Evolutionary conservation across 495 filamentous ascomycete genomes (phyloP), one percentile per base, ranked within the genome.

Genomic region (Penicillium silybi): DNA sequence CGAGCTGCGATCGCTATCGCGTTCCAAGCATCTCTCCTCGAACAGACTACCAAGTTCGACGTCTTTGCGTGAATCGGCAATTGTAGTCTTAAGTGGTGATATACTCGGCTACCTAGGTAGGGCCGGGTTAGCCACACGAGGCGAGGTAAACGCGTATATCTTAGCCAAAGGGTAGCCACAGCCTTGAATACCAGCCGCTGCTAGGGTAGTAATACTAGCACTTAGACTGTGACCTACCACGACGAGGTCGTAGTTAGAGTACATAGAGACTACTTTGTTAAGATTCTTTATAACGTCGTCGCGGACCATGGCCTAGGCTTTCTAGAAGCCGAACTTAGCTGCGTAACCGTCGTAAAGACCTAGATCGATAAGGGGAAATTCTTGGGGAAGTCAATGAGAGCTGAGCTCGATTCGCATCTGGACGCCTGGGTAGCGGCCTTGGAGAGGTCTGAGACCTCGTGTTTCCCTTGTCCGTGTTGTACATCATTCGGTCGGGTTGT

Each of bases 151-250:
- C 6, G 82, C 85, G 67, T 85, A 86, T 15, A 83, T 43, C n/a
- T 68, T 70, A 2, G 58, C 55, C 5, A 19, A 50, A 1, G 60
- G 45, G 22, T 71, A 48, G 8, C 78, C 80, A 17, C 58, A 48
- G 20, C 68, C 69, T 9, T 80, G 74, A 45, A 86, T 67, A 58
- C 82, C 74, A 7, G 75, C 80, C 0, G 80, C 83, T 0, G 77
- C 84, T 3, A 89, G 61, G 4, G 73, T 79, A 42, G 78, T 80
- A 27, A 88, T 69, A 8, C 82, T 83, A 29, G 73, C 85, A 38
- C 85, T 85, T 5, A 88, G 76, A 17, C 78, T 83, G 70, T 88
- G 85, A 11, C 85, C 85, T 0, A 80, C 80, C 8, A 80, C 68
- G 15, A 80, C 60, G 52, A 88, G 54, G 20, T 72, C 64, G 58